phyloP scores from a whole-genome alignment of 306 rosid genomes.

The Potentilla sterilis region DNA sequence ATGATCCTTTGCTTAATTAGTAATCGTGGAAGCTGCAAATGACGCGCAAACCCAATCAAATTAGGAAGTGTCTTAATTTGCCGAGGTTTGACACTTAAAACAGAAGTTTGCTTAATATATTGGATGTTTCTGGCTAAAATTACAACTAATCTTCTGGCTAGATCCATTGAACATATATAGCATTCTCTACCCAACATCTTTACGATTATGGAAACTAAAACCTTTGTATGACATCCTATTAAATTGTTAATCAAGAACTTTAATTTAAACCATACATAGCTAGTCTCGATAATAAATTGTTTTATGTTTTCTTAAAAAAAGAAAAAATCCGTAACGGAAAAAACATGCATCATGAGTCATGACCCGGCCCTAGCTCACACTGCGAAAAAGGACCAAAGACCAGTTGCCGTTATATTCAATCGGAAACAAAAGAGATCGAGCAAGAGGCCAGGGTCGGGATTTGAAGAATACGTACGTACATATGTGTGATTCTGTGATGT shows the following conservation, averaged over 20 bases:
- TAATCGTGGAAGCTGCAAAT: background rate
- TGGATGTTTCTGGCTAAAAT: background rate
- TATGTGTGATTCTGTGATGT: background rate
- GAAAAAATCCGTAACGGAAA: background rate
- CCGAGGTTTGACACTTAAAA: background rate
- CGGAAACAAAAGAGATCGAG: background rate
- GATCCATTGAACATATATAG: background rate
- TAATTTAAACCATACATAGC: background rate
- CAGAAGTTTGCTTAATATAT: background rate
- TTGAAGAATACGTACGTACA: background rate
- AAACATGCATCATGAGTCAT: background rate
- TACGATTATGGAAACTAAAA: background rate
- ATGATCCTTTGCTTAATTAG: background rate
- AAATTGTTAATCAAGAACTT: background rate
- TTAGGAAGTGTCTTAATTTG: background rate
- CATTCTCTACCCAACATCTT: background rate
- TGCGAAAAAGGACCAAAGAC: background rate
- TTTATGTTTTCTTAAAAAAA: too few relatives aligned
- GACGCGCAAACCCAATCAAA: background rate
- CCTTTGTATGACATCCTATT: background rate
- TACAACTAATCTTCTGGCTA: background rate
- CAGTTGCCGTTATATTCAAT: background rate
- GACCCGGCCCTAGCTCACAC: too few relatives aligned
- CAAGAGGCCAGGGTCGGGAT: background rate
- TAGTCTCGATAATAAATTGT: too few relatives aligned